phyloP scores from a whole-genome alignment of 1,284 basidiomycete species.

The Cutaneotrichosporon mucoides region DNA sequence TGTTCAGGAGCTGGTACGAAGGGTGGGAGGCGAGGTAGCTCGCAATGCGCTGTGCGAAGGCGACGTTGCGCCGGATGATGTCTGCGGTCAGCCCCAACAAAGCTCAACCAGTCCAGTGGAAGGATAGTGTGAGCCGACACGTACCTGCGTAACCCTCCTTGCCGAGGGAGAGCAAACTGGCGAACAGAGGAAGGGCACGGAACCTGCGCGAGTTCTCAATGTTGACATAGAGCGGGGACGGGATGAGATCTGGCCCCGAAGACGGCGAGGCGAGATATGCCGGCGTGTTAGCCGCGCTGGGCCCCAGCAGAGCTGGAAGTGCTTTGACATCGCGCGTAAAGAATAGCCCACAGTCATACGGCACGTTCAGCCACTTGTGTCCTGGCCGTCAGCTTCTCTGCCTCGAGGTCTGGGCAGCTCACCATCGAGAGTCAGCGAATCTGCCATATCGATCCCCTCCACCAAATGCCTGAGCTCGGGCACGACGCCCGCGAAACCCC shows the following conservation, averaged over 20 bases:
- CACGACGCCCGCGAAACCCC: slow-evolving; percentile 48
- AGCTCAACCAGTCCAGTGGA: too few relatives aligned
- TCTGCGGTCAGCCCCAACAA: slow-evolving; percentile 27
- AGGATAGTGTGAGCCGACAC: too few relatives aligned
- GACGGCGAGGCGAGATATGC: slow-evolving; percentile 46
- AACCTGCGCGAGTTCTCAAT: slow-evolving; percentile 55
- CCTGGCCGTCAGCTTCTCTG: slow-evolving; percentile 29
- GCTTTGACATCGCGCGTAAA: slow-evolving; percentile 42
- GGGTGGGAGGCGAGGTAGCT: slow-evolving; percentile 36
- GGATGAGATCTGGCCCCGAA: slow-evolving; percentile 9
- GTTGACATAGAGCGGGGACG: slow-evolving; percentile 46
- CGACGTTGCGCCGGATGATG: slow-evolving; percentile 50
- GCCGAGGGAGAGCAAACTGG: slow-evolving; percentile 51
- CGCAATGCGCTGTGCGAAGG: slow-evolving; percentile 48
- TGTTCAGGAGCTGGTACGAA: slow-evolving; percentile 48
- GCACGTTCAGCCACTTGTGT: slow-evolving; percentile 53
- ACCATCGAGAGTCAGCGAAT: slow-evolving; percentile 54
- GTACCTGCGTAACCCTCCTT: slow-evolving; percentile 48
- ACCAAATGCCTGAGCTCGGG: slow-evolving; percentile 46
- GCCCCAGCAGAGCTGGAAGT: slow-evolving; percentile 49
- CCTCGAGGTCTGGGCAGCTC: slow-evolving; percentile 10
- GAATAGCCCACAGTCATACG: slow-evolving; percentile 55
- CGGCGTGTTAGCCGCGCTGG: slow-evolving; percentile 46
- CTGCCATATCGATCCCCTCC: slow-evolving; percentile 49
- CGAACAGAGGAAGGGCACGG: slow-evolving; percentile 53